Evolutionary conservation across 176 grass and related monocot species (phyloP).

Genomic region (Aechmea fasciata): DNA sequence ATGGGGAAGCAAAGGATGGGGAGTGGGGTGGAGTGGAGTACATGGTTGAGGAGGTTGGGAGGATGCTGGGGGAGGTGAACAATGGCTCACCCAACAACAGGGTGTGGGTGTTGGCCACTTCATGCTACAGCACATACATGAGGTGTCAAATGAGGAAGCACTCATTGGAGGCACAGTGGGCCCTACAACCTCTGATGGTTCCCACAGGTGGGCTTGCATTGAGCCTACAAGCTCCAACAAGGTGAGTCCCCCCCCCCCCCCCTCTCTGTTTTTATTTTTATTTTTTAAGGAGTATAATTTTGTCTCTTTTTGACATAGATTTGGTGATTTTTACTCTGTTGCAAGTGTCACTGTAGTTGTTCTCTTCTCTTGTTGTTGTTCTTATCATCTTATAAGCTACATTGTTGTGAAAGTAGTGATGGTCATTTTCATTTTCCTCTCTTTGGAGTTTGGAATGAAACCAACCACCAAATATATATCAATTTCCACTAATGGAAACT

Average conservation of each 20-base stretch:
- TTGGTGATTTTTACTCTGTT: not conserved
- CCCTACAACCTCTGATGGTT: conserved; percentile 63
- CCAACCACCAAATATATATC: not conserved
- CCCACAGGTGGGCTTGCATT: conserved; percentile 47
- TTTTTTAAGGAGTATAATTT: not conserved
- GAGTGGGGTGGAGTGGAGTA: conserved; percentile 37
- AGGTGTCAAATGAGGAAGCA: conserved; percentile 50
- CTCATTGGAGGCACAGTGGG: conserved; percentile 45
- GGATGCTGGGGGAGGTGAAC: conserved; percentile 21
- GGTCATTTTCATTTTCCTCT: not conserved
- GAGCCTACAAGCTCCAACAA: conserved; percentile 39
- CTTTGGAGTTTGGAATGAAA: not conserved
- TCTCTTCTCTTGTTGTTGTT: not conserved
- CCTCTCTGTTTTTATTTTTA: not conserved
- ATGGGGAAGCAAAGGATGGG: conserved; percentile 30
- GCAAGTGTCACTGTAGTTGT: not conserved
- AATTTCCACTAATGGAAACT: not conserved
- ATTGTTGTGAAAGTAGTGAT: not conserved
- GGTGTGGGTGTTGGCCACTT: conserved; percentile 60
- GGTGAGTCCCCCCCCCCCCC: conserved; percentile 31
- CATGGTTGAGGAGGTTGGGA: conserved; percentile 62
- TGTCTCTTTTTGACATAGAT: not conserved
- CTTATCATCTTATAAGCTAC: not conserved
- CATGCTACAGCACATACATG: conserved; percentile 84
- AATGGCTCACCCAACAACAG: conserved; percentile 7